These are phyloP conservation scores for Coemansia sp. DNA, from an alignment of 192 early-diverging fungal species.

Conservation along the genomic window DNA sequence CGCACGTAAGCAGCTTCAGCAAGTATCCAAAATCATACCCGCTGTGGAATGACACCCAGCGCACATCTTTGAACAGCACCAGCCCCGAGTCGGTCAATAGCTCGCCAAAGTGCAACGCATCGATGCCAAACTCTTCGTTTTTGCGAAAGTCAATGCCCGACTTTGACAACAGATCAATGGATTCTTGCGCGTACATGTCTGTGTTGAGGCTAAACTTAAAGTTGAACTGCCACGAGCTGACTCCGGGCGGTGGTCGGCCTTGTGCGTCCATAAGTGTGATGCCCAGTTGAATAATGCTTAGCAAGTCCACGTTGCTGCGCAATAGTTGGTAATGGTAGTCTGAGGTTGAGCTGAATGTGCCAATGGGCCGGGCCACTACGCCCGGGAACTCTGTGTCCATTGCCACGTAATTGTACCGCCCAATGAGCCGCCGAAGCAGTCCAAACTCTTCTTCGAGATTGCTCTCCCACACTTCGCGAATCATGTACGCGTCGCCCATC, in stretches of 20 bases:
- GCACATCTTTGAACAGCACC: conserved; percentile 90
- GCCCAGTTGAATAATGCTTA: conserved; percentile 98
- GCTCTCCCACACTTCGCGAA: conserved; percentile 88
- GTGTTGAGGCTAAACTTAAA: conserved; percentile 94
- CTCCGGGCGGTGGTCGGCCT: conserved; percentile 80
- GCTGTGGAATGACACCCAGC: conserved; percentile 99
- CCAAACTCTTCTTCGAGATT: conserved; percentile 95
- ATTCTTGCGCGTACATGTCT: conserved; percentile 99
- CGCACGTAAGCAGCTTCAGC: conserved; percentile 91
- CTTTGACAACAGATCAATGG: conserved; percentile 94
- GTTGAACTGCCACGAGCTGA: conserved; percentile 96
- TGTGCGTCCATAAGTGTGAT: conserved; percentile 87
- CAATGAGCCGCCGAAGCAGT: conserved; percentile 80
- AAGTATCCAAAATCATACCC: conserved; percentile 99
- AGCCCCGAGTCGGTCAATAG: conserved; percentile 95
- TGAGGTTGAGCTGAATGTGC: conserved; percentile 89
- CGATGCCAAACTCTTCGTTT: conserved; percentile 94
- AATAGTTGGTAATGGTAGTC: conserved; percentile 99
- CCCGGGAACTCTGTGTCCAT: conserved; percentile 99
- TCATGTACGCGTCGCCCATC: conserved; percentile 43
- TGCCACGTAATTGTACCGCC: conserved; percentile 89
- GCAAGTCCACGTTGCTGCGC: conserved; percentile 95
- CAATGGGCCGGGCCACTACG: conserved; percentile 97
- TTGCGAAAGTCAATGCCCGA: conserved; percentile 98
- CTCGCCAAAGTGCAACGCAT: conserved; percentile 95